phyloP scores from a whole-genome alignment of 148 eudicot species.

The Camellia granthamiana region DNA sequence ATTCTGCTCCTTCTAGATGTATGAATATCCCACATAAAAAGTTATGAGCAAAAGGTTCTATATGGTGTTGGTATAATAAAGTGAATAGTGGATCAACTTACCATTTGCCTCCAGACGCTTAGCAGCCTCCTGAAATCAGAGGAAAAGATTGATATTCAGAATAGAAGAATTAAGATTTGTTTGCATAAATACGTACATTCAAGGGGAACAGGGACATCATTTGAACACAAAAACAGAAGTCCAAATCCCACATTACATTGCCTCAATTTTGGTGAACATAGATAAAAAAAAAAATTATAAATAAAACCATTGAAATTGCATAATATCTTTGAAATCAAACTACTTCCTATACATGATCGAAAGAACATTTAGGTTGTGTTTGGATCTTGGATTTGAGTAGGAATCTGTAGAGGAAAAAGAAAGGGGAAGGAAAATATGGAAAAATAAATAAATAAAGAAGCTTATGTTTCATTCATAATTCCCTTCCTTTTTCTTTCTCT shows the following conservation, averaged over 20 bases:
- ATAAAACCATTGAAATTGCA: background rate
- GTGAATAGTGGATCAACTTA: slow-evolving; percentile 24
- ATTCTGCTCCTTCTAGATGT: slow-evolving; percentile 49
- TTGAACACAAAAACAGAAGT: background rate
- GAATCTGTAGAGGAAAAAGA: too few relatives aligned
- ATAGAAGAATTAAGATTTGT: background rate
- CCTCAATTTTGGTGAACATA: background rate
- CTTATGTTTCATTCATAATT: too few relatives aligned
- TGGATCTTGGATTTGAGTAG: too few relatives aligned
- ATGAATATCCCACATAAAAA: background rate
- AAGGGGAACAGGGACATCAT: background rate
- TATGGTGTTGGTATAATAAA: background rate
- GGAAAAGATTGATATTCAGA: background rate
- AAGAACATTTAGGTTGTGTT: background rate
- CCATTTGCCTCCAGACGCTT: slow-evolving; percentile 50
- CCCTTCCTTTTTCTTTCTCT: too few relatives aligned
- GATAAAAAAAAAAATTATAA: background rate
- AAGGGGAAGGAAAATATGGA: too few relatives aligned
- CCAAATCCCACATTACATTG: background rate
- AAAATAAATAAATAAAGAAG: too few relatives aligned
- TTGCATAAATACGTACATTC: background rate
- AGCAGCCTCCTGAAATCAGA: slow-evolving; percentile 61
- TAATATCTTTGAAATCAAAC: background rate
- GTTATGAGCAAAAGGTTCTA: background rate
- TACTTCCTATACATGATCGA: background rate